These are phyloP conservation scores for Trichosporon faecale DNA, from an alignment of 1,284 basidiomycete species.

Conservation along the genomic window DNA sequence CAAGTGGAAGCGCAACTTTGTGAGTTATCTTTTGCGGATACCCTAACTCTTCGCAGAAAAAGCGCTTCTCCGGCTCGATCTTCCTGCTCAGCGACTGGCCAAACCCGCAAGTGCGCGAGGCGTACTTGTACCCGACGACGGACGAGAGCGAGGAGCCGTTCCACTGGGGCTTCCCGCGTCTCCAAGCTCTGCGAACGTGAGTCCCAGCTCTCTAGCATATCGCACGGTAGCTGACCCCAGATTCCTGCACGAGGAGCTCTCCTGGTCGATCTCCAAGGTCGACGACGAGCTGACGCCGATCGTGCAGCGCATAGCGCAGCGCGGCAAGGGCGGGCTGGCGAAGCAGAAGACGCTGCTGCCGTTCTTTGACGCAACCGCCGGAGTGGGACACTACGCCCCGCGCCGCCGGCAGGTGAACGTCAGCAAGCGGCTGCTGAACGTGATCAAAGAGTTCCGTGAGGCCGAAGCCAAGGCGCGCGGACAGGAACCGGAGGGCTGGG, in stretches of 20 bases:
- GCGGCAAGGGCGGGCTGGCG: slow-evolving; percentile 62
- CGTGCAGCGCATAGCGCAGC: slow-evolving; percentile 81
- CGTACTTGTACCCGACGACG: slow-evolving; percentile 85
- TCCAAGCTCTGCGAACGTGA: slow-evolving; percentile 80
- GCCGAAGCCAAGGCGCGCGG: slow-evolving; percentile 47
- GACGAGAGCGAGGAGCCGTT: slow-evolving; percentile 91
- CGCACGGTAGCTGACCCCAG: slow-evolving; percentile 52
- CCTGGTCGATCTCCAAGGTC: slow-evolving; percentile 81
- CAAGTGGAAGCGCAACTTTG: slow-evolving; percentile 78
- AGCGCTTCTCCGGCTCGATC: slow-evolving; percentile 72
- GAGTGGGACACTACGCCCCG: slow-evolving; percentile 61
- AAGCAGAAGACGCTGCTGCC: slow-evolving; percentile 60
- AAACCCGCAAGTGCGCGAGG: slow-evolving; percentile 80
- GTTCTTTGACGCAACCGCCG: slow-evolving; percentile 57
- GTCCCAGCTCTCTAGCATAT: slow-evolving; percentile 37
- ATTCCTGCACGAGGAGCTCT: slow-evolving; percentile 77
- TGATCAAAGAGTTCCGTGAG: slow-evolving; percentile 77
- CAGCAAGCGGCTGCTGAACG: slow-evolving; percentile 79
- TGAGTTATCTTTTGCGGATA: slow-evolving; percentile 53
- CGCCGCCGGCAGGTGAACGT: slow-evolving; percentile 73
- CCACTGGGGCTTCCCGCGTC: slow-evolving; percentile 93
- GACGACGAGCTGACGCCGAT: slow-evolving; percentile 91
- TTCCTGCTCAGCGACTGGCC: slow-evolving; percentile 83
- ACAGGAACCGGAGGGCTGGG: slow-evolving; percentile 35
- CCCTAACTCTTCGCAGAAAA: slow-evolving; percentile 62